Base-by-base conservation (phyloP, 306 rosid species). In the Ormosia semicastrata region DNA sequence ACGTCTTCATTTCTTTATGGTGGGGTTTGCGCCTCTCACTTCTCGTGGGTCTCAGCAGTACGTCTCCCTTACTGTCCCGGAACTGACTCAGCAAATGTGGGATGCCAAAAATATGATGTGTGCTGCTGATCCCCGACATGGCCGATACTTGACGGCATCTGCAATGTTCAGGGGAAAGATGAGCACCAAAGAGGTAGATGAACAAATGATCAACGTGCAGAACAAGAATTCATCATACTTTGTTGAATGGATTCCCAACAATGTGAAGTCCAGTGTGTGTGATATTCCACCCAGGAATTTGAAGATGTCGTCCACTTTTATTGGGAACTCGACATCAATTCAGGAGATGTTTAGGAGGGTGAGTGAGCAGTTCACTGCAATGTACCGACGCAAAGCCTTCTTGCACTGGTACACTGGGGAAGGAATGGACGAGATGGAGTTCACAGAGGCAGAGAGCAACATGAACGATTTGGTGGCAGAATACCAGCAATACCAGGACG, bases 351-450 rank as follows among this genome's bases (percentile, higher is more conserved):
- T 92, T 81, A 88, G 98, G 87, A 89, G 98, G 71, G 98, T 94
- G 71, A 92, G 97, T 52, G 98, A 94, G 88, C 98, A 94, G 81
- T 94, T 94, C 81, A 92, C 95, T 8, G 97, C 97, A 8, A 94
- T 94, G 98, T 94, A 78, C 86, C 85, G 98, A 47, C 95, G 97
- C 79, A 94, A 94, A 78, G 98, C 98, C 66, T 94, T 94, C 60
- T 86, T 94, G 95, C 98, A 94, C 50, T 94, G 98, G 98, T 94
- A 94, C 74, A 94, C 95, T 3, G 98, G 98, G 14, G 98, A 94
- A 75, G 98, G 98, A 14, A 94, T 94, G 98, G 98, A 94, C 30
- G 97, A 94, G 82, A 94, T 94, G 98, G 98, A 94, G 89, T 94
- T 94, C 83, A 94, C 98, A 0, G 98, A 94, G 76, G 97, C 97